Evolutionary conservation across 257 asterid genomes (phyloP).

Genomic region (Agastache rugosa): DNA sequence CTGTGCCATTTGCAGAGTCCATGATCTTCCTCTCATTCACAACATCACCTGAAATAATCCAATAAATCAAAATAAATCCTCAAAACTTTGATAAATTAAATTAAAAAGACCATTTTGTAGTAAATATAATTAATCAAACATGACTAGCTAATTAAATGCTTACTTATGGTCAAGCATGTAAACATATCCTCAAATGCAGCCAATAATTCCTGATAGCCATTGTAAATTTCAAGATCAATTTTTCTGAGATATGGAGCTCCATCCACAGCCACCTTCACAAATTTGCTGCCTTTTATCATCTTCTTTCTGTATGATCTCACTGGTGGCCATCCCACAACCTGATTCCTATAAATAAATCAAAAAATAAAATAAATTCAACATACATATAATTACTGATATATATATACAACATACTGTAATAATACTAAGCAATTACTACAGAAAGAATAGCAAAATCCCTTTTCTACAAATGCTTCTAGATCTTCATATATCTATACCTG

Average conservation of each 20-base stretch:
- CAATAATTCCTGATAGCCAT: conserved; percentile 57
- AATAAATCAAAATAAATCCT: background rate
- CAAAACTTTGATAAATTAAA: background rate
- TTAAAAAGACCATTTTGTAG: background rate
- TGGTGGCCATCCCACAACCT: conserved; percentile 88
- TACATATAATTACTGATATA: background rate
- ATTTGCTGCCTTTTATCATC: conserved; percentile 53
- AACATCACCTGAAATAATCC: conserved; percentile 45
- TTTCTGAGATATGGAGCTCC: conserved; percentile 84
- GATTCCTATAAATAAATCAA: conserved; percentile 41
- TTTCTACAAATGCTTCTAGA: background rate
- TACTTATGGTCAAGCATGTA: conserved; percentile 61
- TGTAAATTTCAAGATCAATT: conserved; percentile 59
- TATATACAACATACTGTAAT: no score
- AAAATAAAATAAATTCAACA: background rate
- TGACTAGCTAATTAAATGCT: conserved; percentile 20
- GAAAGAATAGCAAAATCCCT: no score
- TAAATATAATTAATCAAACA: no score
- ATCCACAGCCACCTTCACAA: conserved; percentile 79
- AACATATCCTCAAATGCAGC: conserved; percentile 65
- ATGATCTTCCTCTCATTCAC: conserved; percentile 51
- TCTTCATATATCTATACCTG: background rate
- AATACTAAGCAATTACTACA: no score
- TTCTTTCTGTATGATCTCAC: conserved; percentile 66
- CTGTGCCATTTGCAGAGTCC: conserved; percentile 55